A percentile compares a stretch with the other conserved stretches of the same genome.
Evolutionary conservation across 2,329 filamentous ascomycete genomes (phyloP).

Genomic region (Aureobasidium sp.): DNA sequence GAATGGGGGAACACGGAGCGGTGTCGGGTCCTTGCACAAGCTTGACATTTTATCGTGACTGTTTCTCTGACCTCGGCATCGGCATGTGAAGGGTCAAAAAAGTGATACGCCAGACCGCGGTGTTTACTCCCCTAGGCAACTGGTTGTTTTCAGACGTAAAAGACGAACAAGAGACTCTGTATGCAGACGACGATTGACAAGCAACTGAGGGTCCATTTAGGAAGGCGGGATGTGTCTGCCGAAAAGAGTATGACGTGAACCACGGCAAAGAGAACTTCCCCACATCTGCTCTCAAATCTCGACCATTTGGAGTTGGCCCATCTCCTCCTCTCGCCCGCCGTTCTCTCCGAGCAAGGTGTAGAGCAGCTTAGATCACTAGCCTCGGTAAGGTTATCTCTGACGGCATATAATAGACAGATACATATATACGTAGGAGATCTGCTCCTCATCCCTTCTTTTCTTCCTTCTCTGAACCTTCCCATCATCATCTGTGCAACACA

Average conservation of each 20-base stretch:
- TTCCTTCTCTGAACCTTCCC: background rate
- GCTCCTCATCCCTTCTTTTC: background rate
- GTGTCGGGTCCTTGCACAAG: background rate
- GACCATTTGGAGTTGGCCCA: background rate
- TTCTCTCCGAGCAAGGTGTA: background rate
- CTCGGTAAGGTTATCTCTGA: conserved; percentile 11
- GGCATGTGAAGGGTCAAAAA: conserved; percentile 1
- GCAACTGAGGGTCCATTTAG: background rate
- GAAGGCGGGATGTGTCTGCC: background rate
- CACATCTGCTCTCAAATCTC: background rate
- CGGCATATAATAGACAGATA: background rate
- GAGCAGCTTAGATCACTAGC: conserved; percentile 6
- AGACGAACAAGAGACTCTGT: background rate
- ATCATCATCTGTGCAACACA: background rate
- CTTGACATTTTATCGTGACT: conserved; percentile 1
- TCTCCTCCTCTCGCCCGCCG: conserved; percentile 8
- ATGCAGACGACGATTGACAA: background rate
- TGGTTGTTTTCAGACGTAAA: background rate
- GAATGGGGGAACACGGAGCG: background rate
- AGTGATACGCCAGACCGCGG: background rate
- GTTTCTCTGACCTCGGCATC: conserved; percentile 9
- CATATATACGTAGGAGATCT: conserved; percentile 9
- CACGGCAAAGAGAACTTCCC: background rate
- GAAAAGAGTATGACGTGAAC: conserved; percentile 5
- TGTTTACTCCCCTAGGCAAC: background rate